Conservation (phyloP, 805 yeast genomes). For the Hanseniaspora taiwanica region DNA sequence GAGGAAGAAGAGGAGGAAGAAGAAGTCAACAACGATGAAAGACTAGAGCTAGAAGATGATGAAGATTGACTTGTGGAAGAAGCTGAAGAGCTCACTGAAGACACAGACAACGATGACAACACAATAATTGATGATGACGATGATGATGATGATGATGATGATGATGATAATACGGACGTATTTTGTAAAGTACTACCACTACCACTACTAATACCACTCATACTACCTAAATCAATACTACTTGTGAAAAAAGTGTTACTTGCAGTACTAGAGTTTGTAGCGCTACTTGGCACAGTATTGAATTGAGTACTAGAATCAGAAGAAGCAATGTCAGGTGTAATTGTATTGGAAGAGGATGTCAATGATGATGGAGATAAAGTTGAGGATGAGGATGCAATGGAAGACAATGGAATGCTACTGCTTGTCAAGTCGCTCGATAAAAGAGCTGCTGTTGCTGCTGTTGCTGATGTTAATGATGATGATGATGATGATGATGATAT, state of each 20-base stretch:
- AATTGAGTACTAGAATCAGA: too few relatives aligned
- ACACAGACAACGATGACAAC: too few relatives aligned
- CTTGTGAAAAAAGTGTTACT: too few relatives aligned
- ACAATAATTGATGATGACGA: conserved; percentile 8
- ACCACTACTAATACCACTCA: too few relatives aligned
- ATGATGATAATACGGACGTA: conserved; percentile 4
- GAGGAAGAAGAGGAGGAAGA: conserved; percentile 11
- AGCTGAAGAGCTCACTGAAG: conserved; percentile 9
- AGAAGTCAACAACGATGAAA: conserved; percentile 8
- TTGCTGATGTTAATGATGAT: neutral
- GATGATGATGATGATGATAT: neutral
- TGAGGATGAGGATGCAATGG: conserved; percentile 3
- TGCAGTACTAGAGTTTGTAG: too few relatives aligned
- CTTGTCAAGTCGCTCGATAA: neutral
- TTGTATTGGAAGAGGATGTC: conserved; percentile 7
- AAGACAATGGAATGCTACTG: conserved; percentile 3
- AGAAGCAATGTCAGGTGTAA: too few relatives aligned
- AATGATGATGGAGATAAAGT: conserved; percentile 2
- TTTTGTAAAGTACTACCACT: too few relatives aligned
- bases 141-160: conserved; percentile 5
- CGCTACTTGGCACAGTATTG: too few relatives aligned
- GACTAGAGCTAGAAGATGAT: conserved; percentile 6
- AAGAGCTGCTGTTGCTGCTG: neutral
- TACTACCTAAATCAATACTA: too few relatives aligned
- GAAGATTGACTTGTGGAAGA: conserved; percentile 10